Evolutionary conservation across 2,329 filamentous ascomycete genomes (phyloP), one percentile per base, ranked within the genome.

Genomic region (Dendryphion nanum): DNA sequence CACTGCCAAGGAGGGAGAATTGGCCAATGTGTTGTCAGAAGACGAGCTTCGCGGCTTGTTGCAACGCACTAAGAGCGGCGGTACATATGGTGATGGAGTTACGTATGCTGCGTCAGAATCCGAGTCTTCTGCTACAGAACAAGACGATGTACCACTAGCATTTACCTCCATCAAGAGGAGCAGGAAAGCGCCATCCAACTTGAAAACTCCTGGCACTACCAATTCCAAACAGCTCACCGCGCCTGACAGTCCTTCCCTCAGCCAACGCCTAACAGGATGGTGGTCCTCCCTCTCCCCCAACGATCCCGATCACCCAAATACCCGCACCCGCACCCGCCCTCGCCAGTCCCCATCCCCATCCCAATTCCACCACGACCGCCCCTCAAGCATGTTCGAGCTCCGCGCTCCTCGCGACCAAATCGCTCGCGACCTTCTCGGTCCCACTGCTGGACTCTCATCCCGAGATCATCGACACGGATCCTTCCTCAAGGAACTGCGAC

Each of bases 31-130:
- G 5, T 53, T 75, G 5, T 71, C 67, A 14, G 70, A 72, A 42
- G 72, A 75, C 21, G 72, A 76, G 40, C 59, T 75, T 5, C 59
- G 59, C 30, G 57, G 52, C 3, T 55, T 75, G 15, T 61, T 74
- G 18, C 53, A 54, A 19, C 50, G 53, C 17, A 53, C 53, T 12
- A 59, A 53, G 29, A 53, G 52, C 30, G 48, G 50, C 33, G 39
- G 33, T 3, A 36, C 36, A 12, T 49, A 47, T 14, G 14, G 20
- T 17, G 20, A 33, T 14, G 47, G 31, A 14, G 55, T 59, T 29
- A 50, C 53, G 6, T 37, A 54, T 7, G 56, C 58, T 4, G 54
- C 45, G 13, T 59, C 57, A 3, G 60, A 63, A 24, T 58, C 55
- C 1, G 59, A 61, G 2, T 59, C 56, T 3, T 53, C 51, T n/a